A percentile compares a stretch with the other conserved stretches of the same genome.
phyloP scores from a whole-genome alignment of 371 early-diverging fungal species.

The Mucor mucedo region DNA sequence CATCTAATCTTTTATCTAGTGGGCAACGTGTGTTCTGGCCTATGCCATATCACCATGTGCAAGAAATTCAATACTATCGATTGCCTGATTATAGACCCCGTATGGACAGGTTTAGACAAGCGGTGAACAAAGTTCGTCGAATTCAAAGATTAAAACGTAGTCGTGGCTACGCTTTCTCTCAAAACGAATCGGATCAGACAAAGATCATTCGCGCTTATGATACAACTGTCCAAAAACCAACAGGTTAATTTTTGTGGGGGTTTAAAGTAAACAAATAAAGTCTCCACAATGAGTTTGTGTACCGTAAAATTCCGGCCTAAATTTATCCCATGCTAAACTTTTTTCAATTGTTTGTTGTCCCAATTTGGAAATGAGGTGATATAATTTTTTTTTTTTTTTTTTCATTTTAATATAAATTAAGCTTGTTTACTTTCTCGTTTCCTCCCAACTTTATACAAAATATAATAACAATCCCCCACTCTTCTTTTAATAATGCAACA shows the following conservation, averaged over 20 bases:
- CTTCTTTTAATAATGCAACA: slow-evolving; percentile 27
- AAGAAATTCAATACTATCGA: slow-evolving; percentile 95
- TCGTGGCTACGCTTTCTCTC: slow-evolving; percentile 94
- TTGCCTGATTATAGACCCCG: slow-evolving; percentile 93
- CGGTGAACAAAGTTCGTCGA: slow-evolving; percentile 90
- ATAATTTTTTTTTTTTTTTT: not conserved
- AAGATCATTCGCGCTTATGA: slow-evolving; percentile 92
- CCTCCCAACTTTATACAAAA: slow-evolving; percentile 3
- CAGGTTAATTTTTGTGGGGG: slow-evolving; percentile 45
- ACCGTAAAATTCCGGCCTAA: slow-evolving; percentile 8
- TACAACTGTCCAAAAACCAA: slow-evolving; percentile 88
- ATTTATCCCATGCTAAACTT: not conserved
- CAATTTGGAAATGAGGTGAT: slow-evolving; percentile 23
- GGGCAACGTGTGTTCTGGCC: slow-evolving; percentile 75
- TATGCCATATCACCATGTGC: slow-evolving; percentile 87
- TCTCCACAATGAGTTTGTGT: not conserved
- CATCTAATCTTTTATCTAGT: slow-evolving; percentile 34
- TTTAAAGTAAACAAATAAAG: not conserved
- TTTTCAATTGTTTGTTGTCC: slow-evolving; percentile 21
- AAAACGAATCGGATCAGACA: slow-evolving; percentile 93
- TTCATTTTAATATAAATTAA: slow-evolving; percentile 9
- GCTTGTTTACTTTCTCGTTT: slow-evolving; percentile 5
- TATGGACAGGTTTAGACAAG: slow-evolving; percentile 94
- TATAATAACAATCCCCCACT: not conserved
- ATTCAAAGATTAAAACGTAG: slow-evolving; percentile 88